A percentile compares a stretch with the other conserved stretches of the same genome.
Evolutionary conservation across 306 rosid genomes (phyloP).

Genomic region (Quercus rubra): DNA sequence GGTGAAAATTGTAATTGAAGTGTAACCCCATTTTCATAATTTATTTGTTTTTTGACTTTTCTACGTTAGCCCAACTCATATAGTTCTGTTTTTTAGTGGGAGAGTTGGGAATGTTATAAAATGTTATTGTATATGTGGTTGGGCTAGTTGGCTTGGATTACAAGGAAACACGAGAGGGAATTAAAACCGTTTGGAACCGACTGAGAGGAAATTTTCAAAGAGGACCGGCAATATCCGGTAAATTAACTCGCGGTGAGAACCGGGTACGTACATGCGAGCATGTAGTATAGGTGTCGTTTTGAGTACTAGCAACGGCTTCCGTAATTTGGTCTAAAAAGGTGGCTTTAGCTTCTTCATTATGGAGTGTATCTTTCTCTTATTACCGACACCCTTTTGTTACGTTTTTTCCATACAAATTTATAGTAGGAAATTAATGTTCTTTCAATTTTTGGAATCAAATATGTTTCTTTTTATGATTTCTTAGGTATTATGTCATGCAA

Average conservation of each 20-base stretch:
- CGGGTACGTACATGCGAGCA: slow-evolving; percentile 40
- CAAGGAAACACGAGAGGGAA: neutral
- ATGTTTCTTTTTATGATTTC: too few relatives aligned
- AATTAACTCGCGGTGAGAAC: slow-evolving; percentile 11
- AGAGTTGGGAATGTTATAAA: too few relatives aligned
- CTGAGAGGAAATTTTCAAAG: neutral
- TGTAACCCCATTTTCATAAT: neutral
- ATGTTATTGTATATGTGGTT: too few relatives aligned
- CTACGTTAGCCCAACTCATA: neutral
- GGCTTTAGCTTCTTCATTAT: slow-evolving; percentile 12
- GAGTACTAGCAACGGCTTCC: slow-evolving; percentile 27
- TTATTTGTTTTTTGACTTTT: neutral
- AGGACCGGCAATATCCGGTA: slow-evolving; percentile 22
- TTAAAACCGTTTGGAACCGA: neutral
- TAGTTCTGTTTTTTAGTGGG: too few relatives aligned
- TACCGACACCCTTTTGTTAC: neutral
- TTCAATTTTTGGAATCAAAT: too few relatives aligned
- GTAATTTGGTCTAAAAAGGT: slow-evolving; percentile 13
- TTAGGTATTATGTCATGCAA: too few relatives aligned
- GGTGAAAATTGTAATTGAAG: neutral
- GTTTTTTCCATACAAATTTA: neutral
- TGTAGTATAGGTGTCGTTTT: slow-evolving; percentile 27
- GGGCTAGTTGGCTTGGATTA: neutral
- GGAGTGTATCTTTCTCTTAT: neutral
- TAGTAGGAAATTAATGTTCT: neutral